A percentile compares a stretch with the other conserved stretches of the same genome.
phyloP scores from a whole-genome alignment of 164 flowering plant genomes.

The Liquidambar formosana region DNA sequence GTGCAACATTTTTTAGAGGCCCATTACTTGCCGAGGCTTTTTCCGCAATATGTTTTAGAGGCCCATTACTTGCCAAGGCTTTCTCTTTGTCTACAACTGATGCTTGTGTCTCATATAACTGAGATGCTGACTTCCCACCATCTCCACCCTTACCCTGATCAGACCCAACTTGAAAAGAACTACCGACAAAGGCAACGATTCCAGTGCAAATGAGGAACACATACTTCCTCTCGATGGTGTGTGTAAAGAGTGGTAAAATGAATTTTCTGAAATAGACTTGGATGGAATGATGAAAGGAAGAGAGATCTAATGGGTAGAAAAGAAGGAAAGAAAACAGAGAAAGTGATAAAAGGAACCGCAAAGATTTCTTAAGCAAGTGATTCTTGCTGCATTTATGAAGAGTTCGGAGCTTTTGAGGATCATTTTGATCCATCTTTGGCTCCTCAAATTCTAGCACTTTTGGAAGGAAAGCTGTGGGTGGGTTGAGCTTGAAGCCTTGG shows the following conservation, averaged over 20 bases:
- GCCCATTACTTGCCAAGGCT: no score
- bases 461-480: no score
- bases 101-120: constrained; percentile 9
- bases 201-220: constrained; percentile 61
- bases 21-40: no score
- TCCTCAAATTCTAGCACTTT: not conserved
- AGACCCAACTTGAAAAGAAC: constrained; percentile 3
- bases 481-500: not conserved
- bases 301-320: constrained; percentile 20
- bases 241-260: constrained; percentile 27
- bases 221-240: constrained; percentile 45
- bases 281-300: constrained; percentile 16
- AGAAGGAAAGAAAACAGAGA: constrained; percentile 29
- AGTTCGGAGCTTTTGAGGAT: not conserved
- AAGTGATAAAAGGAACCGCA: constrained; percentile 25
- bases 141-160: not conserved
- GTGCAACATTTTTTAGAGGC: not conserved
- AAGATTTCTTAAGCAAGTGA: constrained; percentile 14
- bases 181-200: constrained; percentile 43
- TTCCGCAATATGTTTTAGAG: not conserved
- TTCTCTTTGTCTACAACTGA: not conserved
- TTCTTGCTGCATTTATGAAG: not conserved
- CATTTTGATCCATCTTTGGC: not conserved
- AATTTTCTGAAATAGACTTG: constrained; percentile 20
- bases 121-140: not conserved